Base-by-base conservation (phyloP, 2,329 filamentous ascomycete species). In the Catunica adiposa region DNA sequence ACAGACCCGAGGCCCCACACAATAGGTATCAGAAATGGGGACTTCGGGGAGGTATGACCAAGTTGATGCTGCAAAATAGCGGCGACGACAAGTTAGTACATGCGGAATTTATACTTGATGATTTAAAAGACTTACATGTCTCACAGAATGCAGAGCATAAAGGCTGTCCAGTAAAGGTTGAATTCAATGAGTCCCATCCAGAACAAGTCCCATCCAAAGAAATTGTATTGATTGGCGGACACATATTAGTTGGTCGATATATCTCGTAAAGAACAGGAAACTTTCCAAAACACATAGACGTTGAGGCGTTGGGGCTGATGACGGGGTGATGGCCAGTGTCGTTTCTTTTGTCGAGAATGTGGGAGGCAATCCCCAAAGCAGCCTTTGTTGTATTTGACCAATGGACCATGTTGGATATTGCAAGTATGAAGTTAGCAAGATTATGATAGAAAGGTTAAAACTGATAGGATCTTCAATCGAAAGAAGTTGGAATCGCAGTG, bases 21-120 rank as follows among this genome's bases (percentile, higher is more conserved):
- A 57, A 26, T 57, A 54, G 23, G 51, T 44, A 2, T 25, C 22
- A 5, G 56, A 37, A 14, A 57, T 51, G 8, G 56, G 56, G 8
- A 57, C 56, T 51, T 57, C 52, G 4, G 52, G 56, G 6, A 55
- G 56, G 55, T 58, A 58, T 2, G 56, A 55, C 53, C 56, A 58
- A 5, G 31, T 34, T 20, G 47, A 51, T 8, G 56, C 56, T 58
- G 22, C 23, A 40, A 14, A 11, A 38, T 14, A 31, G 17, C 11
- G 20, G 26, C 6, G 1, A 25, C 11, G 8, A 14, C 17, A 44
- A 34, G 9, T 51, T 2, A 26, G 31, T 23, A 46, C 2, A 17
- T n/a, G 29, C n/a, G n/a, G n/a, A n/a, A 25, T 2, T 25, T 14
- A 48, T 7, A 14, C 5, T 25, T 8, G 44, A n/a, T 15, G 4